Conservation (phyloP, 1,139 yeast species). For the Yamadazyma kanchanaburiensis region DNA sequence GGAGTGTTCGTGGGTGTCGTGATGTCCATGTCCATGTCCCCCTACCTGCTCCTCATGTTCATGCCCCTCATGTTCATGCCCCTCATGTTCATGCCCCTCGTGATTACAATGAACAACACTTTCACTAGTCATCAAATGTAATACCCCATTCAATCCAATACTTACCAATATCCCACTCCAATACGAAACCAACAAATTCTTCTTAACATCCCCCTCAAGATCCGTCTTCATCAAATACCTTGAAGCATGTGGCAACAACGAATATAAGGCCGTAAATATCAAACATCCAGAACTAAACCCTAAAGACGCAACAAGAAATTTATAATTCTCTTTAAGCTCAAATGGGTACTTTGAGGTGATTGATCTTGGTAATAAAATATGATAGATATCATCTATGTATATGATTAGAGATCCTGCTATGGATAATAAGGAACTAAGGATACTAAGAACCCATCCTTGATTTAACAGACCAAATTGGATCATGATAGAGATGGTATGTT, state of each 20-base stretch:
- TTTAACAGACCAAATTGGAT: neutral
- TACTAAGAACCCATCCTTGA: slow-evolving; percentile 58
- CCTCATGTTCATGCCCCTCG: slow-evolving; percentile 23
- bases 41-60: slow-evolving; percentile 2
- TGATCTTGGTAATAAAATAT: slow-evolving; percentile 34
- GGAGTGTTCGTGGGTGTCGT: slow-evolving; percentile 9
- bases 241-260: slow-evolving; percentile 69
- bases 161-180: slow-evolving; percentile 62
- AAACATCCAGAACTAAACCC: slow-evolving; percentile 77
- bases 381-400: slow-evolving; percentile 47
- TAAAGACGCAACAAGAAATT: slow-evolving; percentile 61
- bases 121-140: slow-evolving; percentile 75
- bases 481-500: neutral
- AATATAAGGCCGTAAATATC: slow-evolving; percentile 70
- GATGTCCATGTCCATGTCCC: slow-evolving; percentile 7
- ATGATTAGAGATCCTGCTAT: slow-evolving; percentile 57
- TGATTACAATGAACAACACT: slow-evolving; percentile 87
- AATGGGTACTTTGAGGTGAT: slow-evolving; percentile 45
- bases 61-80: slow-evolving; percentile 6
- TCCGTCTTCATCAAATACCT: slow-evolving; percentile 18
- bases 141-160: slow-evolving; percentile 53
- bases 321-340: slow-evolving; percentile 55
- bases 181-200: slow-evolving; percentile 48
- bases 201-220: slow-evolving; percentile 2
- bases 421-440: slow-evolving; percentile 56